Evolutionary conservation across 495 filamentous ascomycete genomes (phyloP).

Genomic region (Parathielavia appendiculata): DNA sequence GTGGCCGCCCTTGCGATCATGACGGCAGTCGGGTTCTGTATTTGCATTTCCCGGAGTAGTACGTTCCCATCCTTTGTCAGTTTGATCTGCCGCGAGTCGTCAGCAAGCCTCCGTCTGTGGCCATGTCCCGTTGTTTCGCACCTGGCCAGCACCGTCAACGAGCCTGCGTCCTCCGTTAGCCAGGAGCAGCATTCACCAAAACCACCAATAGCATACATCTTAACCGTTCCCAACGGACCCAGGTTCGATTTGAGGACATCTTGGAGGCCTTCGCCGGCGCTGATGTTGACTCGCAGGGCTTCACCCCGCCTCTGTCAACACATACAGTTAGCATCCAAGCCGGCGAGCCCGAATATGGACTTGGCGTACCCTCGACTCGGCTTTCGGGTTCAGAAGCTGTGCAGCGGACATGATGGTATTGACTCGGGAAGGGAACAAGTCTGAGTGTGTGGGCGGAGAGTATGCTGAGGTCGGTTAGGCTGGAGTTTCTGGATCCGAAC

Average conservation of each 20-base stretch:
- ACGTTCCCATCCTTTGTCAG: conserved; percentile 98
- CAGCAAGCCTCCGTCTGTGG: conserved; percentile 19
- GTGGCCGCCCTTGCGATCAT: conserved; percentile 99
- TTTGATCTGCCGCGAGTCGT: conserved; percentile 66
- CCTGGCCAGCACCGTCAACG: conserved; percentile 89
- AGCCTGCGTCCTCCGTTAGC: conserved; percentile 56
- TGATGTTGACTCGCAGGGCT: conserved; percentile 94
- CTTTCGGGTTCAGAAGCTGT: conserved; percentile 96
- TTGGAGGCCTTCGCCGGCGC: conserved; percentile 87
- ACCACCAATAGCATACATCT: conserved; percentile 63
- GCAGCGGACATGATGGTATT: conserved; percentile 70
- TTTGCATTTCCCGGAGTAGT: conserved; percentile 91
- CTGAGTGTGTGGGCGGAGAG: conserved; percentile 10
- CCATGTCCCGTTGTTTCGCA: conserved; percentile 44
- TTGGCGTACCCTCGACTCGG: conserved; percentile 81
- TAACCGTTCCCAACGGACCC: conserved; percentile 88
- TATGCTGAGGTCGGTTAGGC: conserved; percentile 20
- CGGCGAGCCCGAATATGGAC: not conserved
- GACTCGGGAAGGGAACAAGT: conserved; percentile 12
- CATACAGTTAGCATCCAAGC: conserved; percentile 25
- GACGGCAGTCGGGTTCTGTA: conserved; percentile 87
- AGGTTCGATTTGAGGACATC: conserved; percentile 97
- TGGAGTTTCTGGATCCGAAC: conserved; percentile 28
- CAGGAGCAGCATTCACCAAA: conserved; percentile 7
- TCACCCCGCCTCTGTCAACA: conserved; percentile 77